Conservation (phyloP, 176 grass and related monocot genomes). For the Musa acuminata region DNA sequence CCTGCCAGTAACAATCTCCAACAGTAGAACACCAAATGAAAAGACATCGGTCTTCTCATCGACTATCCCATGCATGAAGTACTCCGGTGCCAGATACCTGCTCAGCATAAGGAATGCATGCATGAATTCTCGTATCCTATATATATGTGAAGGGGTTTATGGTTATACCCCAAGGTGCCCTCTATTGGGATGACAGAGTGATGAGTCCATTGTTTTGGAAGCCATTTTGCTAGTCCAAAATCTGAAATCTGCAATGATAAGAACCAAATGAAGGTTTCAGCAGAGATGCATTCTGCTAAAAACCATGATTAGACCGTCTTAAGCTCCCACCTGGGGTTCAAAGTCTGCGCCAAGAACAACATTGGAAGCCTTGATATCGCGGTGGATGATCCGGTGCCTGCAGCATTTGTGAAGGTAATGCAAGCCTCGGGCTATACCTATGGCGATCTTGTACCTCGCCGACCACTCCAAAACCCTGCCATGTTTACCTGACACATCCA, state of each 20-base stretch:
- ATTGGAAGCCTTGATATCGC: slow-evolving; percentile 87
- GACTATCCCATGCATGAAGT: slow-evolving; percentile 91
- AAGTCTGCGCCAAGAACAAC: slow-evolving; percentile 67
- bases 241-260: slow-evolving; percentile 60
- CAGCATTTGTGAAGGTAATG: slow-evolving; percentile 91
- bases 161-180: slow-evolving; percentile 78
- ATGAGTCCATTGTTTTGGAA: slow-evolving; percentile 90
- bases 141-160: background rate
- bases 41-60: slow-evolving; percentile 88
- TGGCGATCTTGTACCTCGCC: slow-evolving; percentile 68
- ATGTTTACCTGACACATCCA: slow-evolving; percentile 42
- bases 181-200: slow-evolving; percentile 92
- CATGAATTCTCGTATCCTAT: background rate
- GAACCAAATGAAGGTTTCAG: background rate
- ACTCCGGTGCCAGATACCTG: slow-evolving; percentile 92
- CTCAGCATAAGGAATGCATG: background rate
- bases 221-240: slow-evolving; percentile 92
- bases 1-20: slow-evolving; percentile 71
- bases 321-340: slow-evolving; percentile 56
- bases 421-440: slow-evolving; percentile 76
- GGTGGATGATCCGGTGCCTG: slow-evolving; percentile 76
- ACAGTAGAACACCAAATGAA: slow-evolving; percentile 67
- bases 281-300: background rate
- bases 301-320: too few species aligned
- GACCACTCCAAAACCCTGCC: slow-evolving; percentile 52